Conservation (phyloP, 129 eudicot species). For the Chrysanthemum seticuspe region DNA sequence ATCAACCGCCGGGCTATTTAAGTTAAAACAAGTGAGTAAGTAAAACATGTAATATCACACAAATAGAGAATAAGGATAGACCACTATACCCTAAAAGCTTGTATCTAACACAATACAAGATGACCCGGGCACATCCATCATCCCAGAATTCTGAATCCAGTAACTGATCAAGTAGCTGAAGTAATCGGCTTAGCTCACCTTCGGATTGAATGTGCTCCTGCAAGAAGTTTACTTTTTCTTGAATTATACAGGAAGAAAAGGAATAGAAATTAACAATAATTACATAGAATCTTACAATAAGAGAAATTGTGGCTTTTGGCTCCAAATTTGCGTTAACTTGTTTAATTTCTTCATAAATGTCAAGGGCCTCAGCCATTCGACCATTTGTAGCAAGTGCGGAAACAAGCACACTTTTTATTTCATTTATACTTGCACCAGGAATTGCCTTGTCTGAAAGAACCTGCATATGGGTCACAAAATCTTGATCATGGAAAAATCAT, state of each 20-base stretch:
- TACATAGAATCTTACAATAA: slow-evolving; percentile 53
- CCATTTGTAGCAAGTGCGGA: slow-evolving; percentile 80
- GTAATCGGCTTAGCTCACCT: slow-evolving; percentile 54
- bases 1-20: slow-evolving; percentile 60
- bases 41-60: not conserved
- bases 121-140: slow-evolving; percentile 70
- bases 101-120: slow-evolving; percentile 61
- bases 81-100: slow-evolving; percentile 53
- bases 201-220: slow-evolving; percentile 71
- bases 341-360: slow-evolving; percentile 64
- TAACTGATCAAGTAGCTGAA: slow-evolving; percentile 60
- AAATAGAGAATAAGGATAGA: slow-evolving; percentile 1
- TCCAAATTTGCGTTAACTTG: slow-evolving; percentile 48
- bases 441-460: slow-evolving; percentile 49
- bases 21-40: slow-evolving; percentile 18
- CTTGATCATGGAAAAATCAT: slow-evolving; percentile 2
- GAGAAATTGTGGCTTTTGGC: slow-evolving; percentile 70
- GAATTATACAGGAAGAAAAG: not conserved
- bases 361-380: slow-evolving; percentile 61
- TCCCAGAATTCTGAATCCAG: slow-evolving; percentile 54
- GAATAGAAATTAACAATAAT: not conserved
- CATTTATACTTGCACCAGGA: slow-evolving; percentile 46
- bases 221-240: not conserved
- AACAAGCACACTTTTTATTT: slow-evolving; percentile 71
- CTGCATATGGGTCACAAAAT: slow-evolving; percentile 33